phyloP scores from a whole-genome alignment of 129 eudicot species.

The Dittrichia graveolens region DNA sequence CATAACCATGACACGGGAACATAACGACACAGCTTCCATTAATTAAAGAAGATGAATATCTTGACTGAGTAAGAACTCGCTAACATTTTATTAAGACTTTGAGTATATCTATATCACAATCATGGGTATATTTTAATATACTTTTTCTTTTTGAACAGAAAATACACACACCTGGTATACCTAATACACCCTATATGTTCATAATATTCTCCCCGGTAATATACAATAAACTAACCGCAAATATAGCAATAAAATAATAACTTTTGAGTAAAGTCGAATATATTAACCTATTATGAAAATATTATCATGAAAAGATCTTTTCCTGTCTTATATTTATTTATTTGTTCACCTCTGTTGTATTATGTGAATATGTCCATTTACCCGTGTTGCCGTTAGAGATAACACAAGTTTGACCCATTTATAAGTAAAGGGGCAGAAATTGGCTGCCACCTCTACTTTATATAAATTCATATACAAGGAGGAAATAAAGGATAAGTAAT shows the following conservation, averaged over 20 bases:
- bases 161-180: no score
- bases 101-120: not conserved
- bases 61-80: not conserved
- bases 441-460: not conserved
- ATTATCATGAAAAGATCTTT: slow-evolving; percentile 16
- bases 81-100: not conserved
- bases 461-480: not conserved
- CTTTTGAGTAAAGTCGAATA: not conserved
- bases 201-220: no score
- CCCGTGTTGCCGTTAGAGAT: not conserved
- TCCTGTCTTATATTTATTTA: slow-evolving; percentile 1
- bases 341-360: not conserved
- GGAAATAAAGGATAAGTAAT: no score
- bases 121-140: not conserved
- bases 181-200: no score
- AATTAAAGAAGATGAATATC: not conserved
- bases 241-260: not conserved
- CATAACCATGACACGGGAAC: not conserved
- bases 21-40: not conserved
- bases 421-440: slow-evolving; percentile 12
- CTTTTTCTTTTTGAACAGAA: no score
- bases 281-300: not conserved
- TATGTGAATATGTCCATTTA: no score
- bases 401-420: not conserved
- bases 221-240: not conserved